These are phyloP conservation scores for Fraxinus latifolia DNA, from an alignment of 305 asterid genomes.

Conservation along the genomic window DNA sequence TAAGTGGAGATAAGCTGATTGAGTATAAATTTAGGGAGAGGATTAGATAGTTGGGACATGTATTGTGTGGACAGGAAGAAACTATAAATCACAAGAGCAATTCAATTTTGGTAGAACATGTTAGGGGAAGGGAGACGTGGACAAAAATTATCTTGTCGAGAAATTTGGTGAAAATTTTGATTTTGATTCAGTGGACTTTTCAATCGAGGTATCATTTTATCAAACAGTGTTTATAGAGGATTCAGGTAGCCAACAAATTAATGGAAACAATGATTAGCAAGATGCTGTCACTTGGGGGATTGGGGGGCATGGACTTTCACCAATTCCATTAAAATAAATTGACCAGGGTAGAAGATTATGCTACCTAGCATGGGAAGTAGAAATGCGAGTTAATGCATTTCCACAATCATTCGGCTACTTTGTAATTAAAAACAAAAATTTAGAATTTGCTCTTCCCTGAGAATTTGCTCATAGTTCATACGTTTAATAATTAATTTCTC, in stretches of 20 bases:
- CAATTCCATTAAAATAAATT: background rate
- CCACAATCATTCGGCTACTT: background rate
- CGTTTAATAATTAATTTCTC: background rate
- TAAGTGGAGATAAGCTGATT: background rate
- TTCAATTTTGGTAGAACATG: background rate
- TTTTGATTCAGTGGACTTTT: background rate
- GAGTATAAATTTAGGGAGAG: background rate
- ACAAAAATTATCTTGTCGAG: background rate
- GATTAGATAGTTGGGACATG: background rate
- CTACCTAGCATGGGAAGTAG: background rate
- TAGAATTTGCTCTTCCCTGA: background rate
- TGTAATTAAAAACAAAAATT: no score
- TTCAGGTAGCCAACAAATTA: background rate
- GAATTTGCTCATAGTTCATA: background rate
- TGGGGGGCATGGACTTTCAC: background rate
- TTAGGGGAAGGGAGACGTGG: background rate
- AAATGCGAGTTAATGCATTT: background rate
- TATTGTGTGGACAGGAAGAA: background rate
- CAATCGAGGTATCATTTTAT: background rate
- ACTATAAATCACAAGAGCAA: background rate
- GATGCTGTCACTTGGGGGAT: background rate
- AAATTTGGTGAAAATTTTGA: background rate
- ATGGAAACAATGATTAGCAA: background rate
- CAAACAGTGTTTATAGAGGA: background rate
- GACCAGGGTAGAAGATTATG: background rate